Conservation (phyloP, 805 yeast species). For the Starmerella roubikii region DNA sequence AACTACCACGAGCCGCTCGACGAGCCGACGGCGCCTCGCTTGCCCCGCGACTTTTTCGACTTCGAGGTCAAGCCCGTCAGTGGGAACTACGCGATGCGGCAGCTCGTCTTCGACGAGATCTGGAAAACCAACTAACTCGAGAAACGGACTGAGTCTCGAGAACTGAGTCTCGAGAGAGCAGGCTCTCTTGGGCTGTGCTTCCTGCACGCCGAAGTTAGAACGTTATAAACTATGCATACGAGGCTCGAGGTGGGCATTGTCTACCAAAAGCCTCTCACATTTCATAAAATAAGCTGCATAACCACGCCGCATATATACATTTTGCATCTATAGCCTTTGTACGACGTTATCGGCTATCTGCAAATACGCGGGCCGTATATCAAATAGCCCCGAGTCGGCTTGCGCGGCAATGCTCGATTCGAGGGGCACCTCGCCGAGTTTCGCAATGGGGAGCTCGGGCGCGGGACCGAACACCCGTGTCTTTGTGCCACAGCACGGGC, state of each 20-base stretch:
- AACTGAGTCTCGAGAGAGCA: no score
- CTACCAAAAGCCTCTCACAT: no score
- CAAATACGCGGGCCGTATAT: slow-evolving; percentile 19
- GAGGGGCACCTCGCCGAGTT: slow-evolving; percentile 58
- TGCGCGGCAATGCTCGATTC: slow-evolving; percentile 43
- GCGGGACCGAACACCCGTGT: slow-evolving; percentile 62
- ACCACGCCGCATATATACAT: no score
- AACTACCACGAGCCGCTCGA: slow-evolving; percentile 91
- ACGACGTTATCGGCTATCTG: slow-evolving; percentile 13
- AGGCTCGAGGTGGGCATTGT: no score
- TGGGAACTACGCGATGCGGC: slow-evolving; percentile 59
- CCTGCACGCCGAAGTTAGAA: no score
- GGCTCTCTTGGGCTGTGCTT: no score
- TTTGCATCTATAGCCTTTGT: no score
- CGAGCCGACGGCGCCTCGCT: slow-evolving; percentile 48
- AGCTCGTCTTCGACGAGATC: slow-evolving; percentile 68
- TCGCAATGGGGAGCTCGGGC: slow-evolving; percentile 42
- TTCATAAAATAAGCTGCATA: no score
- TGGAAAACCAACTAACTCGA: neutral
- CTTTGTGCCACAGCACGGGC: slow-evolving; percentile 65
- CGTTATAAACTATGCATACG: no score
- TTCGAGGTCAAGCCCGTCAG: slow-evolving; percentile 52
- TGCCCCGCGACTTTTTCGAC: slow-evolving; percentile 78
- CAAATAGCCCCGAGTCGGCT: slow-evolving; percentile 55
- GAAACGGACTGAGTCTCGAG: no score